Base-by-base conservation (phyloP, 257 asterid genomes). In the Plantago major region DNA sequence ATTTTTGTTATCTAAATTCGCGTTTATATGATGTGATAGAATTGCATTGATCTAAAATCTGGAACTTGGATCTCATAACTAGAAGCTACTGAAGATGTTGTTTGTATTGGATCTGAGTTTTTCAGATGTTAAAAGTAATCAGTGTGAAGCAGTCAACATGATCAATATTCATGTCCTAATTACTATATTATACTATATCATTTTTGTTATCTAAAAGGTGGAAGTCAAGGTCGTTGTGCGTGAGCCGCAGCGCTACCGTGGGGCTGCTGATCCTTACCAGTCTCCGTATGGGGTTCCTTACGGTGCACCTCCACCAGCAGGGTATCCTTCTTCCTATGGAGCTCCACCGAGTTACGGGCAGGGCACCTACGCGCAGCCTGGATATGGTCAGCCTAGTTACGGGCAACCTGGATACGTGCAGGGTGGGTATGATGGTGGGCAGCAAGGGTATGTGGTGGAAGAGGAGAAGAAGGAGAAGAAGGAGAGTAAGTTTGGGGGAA, bases 401-500 rank as follows among this genome's bases (percentile, higher is more conserved):
- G 40, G 3, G 40, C 66, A 6, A 55, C 50, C 43, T 30, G 44
- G 75, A 0, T 38, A 47, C 43, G 46, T 76, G 40, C 66, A 6
- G 60, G 55, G 49, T 30, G 44, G 75, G 0, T 38, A 47, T 42
- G 46, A 40, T 49, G 74, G 69, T 55, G 74, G 65, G 59, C 59
- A 58, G 10, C 67, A 46, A 18, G 83, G 67, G 3, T 72, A 74
- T 56, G 75, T 11, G 18, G 87, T 33, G 58, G 89, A 7, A 7
- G 40, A n/a, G n/a, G n/a, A n/a, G n/a, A n/a, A n/a, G n/a, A n/a
- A 76, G 80, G 93, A 78, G 78, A 67, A 84, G 77, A 81, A 87
- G 83, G 78, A 79, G 78, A 79, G 78, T 10, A 82, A 76, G 60
- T 84, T 85, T 19, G 95, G 95, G 15, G 97, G 98, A 15, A 82